Evolutionary conservation across 345 rosid species (phyloP), one percentile per base, ranked within the genome.

Genomic region (Erysimum cheiranthoides): DNA sequence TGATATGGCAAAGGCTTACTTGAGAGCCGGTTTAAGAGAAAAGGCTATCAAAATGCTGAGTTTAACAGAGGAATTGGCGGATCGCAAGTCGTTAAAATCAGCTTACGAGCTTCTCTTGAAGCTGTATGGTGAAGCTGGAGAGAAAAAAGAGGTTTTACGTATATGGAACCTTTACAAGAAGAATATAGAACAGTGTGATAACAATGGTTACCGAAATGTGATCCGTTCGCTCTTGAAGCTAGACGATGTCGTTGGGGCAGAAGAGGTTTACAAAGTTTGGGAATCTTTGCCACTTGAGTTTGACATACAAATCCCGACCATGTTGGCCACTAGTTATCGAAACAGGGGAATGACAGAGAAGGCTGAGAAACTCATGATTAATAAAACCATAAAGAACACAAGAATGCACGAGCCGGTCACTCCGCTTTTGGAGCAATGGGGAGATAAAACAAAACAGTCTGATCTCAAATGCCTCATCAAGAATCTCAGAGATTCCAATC

Each of bases 231-330:
- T 65, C 30, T 46, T 65, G 38, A 65, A 65, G 30, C 16, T 46
- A 18, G 30, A 66, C 12, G 70, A 12, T 47, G 6, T 66, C 4
- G 8, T 6, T 47, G 57, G 3, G 2, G 70, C 70, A 3, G 57
- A 47, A 34, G 56, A 66, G 70, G 17, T 66, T 17, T 66, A 66
- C 57, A 47, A 32, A 47, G 70, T 2, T 43, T 66, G 70, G 70
- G 70, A 66, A 66, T 47, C 11, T 6, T 66, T 10, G 42, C 42
- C 70, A 16, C 43, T 47, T 10, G 18, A 66, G 70, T 66, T 66
- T 66, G 70, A 66, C 34, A 17, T 17, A 7, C 11, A 31, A 36
- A 47, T 66, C 32, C 70, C 70, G 7, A 11, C 42, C 3, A 10
- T 17, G 43, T 47, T 66, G 32, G 70, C 70, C 43, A 5, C 11